Conservation (phyloP, 805 yeast genomes). For the Starmerella vitae region DNA sequence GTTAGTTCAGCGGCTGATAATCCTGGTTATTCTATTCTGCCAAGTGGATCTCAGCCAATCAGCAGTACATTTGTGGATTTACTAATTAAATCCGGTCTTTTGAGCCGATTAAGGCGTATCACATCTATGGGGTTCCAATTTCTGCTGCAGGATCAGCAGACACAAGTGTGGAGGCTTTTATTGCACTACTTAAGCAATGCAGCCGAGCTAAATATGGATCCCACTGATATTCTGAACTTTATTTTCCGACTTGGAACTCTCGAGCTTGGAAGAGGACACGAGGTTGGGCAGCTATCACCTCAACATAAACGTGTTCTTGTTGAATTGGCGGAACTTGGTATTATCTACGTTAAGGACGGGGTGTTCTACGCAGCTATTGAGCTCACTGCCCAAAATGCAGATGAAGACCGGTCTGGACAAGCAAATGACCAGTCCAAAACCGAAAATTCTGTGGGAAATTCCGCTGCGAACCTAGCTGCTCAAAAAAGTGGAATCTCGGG, state of each 20-base stretch:
- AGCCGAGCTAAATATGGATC: slow-evolving; percentile 77
- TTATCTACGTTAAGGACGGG: slow-evolving; percentile 47
- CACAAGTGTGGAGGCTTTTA: slow-evolving; percentile 87
- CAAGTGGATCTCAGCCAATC: background rate
- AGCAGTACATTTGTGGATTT: slow-evolving; percentile 44
- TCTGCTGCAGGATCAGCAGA: slow-evolving; percentile 76
- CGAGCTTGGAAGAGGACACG: slow-evolving; percentile 79
- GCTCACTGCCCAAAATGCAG: slow-evolving; percentile 8
- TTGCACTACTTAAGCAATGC: slow-evolving; percentile 79
- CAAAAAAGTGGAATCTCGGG: slow-evolving; percentile 45
- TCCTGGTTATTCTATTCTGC: background rate
- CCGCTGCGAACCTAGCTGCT: slow-evolving; percentile 33
- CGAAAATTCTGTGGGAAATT: slow-evolving; percentile 52
- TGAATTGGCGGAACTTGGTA: slow-evolving; percentile 81
- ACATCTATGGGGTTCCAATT: slow-evolving; percentile 93
- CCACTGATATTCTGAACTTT: slow-evolving; percentile 88
- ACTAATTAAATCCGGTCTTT: slow-evolving; percentile 66
- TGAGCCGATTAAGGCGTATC: slow-evolving; percentile 53
- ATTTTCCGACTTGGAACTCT: slow-evolving; percentile 86
- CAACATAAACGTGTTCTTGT: slow-evolving; percentile 79
- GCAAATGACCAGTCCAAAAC: slow-evolving; percentile 35
- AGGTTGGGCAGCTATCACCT: slow-evolving; percentile 51
- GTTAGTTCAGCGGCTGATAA: slow-evolving; percentile 54
- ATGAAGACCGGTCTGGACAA: background rate
- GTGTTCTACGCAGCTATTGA: slow-evolving; percentile 19